Conservation (phyloP, 331 rosid species). For the Telfairia occidentalis region DNA sequence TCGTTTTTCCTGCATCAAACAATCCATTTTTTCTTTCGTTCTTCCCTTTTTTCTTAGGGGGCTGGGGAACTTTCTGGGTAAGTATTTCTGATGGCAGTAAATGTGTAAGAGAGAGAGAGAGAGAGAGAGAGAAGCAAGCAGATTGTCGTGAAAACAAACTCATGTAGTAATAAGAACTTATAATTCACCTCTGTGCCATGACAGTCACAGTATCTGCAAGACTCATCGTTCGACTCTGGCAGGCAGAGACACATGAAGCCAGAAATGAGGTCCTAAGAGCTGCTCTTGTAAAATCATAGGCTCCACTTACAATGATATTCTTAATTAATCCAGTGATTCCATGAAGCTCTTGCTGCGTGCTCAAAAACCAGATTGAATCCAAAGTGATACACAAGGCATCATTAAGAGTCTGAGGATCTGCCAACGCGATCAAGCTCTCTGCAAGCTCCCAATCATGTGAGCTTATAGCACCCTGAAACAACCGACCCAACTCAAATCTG, state of each 20-base stretch:
- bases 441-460: slow-evolving; percentile 77
- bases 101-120: background rate
- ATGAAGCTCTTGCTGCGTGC: slow-evolving; percentile 49
- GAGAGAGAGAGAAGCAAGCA: background rate
- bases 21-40: background rate
- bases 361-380: slow-evolving; percentile 84
- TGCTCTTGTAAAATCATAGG: slow-evolving; percentile 77
- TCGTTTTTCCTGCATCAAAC: background rate
- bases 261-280: slow-evolving; percentile 77
- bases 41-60: background rate
- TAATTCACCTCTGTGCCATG: slow-evolving; percentile 68
- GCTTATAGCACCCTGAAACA: slow-evolving; percentile 68
- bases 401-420: slow-evolving; percentile 70
- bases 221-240: slow-evolving; percentile 78
- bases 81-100: background rate
- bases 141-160: background rate
- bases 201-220: slow-evolving; percentile 67
- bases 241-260: slow-evolving; percentile 87
- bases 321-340: slow-evolving; percentile 49
- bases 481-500: slow-evolving; percentile 61
- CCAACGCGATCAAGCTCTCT: slow-evolving; percentile 52
- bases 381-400: slow-evolving; percentile 73
- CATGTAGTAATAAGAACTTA: background rate
- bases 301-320: slow-evolving; percentile 60
- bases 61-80: background rate